These are phyloP conservation scores for Sedum album DNA, from an alignment of 164 flowering plant genomes.

Conservation along the genomic window DNA sequence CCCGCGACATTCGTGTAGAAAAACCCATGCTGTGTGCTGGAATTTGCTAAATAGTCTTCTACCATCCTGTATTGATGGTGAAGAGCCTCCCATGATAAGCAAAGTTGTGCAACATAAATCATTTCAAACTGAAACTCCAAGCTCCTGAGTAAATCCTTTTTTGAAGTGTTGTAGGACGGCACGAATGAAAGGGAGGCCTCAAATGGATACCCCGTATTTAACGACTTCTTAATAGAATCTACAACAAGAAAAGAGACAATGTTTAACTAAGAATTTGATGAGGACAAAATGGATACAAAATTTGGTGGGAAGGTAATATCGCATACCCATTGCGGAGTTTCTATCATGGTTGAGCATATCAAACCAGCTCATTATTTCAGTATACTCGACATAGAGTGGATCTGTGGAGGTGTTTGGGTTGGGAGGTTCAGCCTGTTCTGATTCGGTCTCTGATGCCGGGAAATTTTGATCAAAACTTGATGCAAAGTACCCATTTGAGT, in stretches of 20 bases:
- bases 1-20: slow-evolving; percentile 22
- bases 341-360: slow-evolving; percentile 40
- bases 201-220: slow-evolving; percentile 14
- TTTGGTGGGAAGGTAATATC: background rate
- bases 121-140: slow-evolving; percentile 43
- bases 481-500: background rate
- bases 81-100: slow-evolving; percentile 63
- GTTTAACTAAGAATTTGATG: background rate
- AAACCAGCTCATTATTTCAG: slow-evolving; percentile 42
- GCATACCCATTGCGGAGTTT: slow-evolving; percentile 36
- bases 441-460: background rate
- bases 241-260: background rate
- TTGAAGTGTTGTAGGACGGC: slow-evolving; percentile 23
- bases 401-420: slow-evolving; percentile 17
- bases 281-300: background rate
- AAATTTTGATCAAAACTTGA: slow-evolving; percentile 7
- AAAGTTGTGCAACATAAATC: slow-evolving; percentile 51
- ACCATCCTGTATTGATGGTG: slow-evolving; percentile 42
- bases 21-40: slow-evolving; percentile 9
- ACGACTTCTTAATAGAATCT: slow-evolving; percentile 12
- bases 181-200: slow-evolving; percentile 13
- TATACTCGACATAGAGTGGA: slow-evolving; percentile 27
- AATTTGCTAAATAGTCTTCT: slow-evolving; percentile 21
- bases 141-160: slow-evolving; percentile 31
- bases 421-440: background rate